Base-by-base conservation (phyloP, 108 stramenopile species). In the Conticribra guillardii region DNA sequence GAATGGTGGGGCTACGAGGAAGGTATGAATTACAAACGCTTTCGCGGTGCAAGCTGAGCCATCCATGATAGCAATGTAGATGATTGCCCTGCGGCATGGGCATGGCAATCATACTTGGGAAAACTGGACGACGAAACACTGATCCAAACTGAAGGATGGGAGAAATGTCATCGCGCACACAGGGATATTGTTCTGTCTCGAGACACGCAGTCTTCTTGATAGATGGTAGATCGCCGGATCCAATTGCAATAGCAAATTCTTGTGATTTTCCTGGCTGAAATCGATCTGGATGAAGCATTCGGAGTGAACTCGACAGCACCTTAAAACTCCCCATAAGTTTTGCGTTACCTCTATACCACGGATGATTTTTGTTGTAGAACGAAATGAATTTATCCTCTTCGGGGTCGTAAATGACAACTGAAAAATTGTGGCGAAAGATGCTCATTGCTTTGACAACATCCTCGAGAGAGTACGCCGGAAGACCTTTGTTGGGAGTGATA, bases 41-140 rank as follows among this genome's bases (percentile, higher is more conserved):
- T 2, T 31, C 24, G 4, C 33, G 29, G 2, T 33, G 24, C 1
- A 5, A n/a, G 18, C 18, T 28, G 24, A 34, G 32, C 58, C 69
- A 54, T 53, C 51, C 32, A 28, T 61, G 56, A 71, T 48, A 60
- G 33, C 33, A 71, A 1, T 29, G 41, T 1, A 64, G 19, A 19
- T 68, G 55, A 47, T 55, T 33, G 3, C 23, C 41, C 44, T 57
- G 34, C 2, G 67, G 67, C 1, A 31, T 34, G 1, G 67, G 67
- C 67, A 68, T 68, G 55, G 67, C 8, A 9, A 41, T 41, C 37
- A 41, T 41, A 11, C 37, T 41, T 5, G 37, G 37, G 11, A 41
- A 41, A 41, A 41, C 5, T 11, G 37, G 11, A 41, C 37, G 8
- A 9, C 37, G 37, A 11, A 9, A 41, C 37, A 41, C 37, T 9